A percentile compares a stretch with the other conserved stretches of the same genome.
phyloP scores from a whole-genome alignment of 352 stramenopile genomes.

The Globisporangium apiculatum region DNA sequence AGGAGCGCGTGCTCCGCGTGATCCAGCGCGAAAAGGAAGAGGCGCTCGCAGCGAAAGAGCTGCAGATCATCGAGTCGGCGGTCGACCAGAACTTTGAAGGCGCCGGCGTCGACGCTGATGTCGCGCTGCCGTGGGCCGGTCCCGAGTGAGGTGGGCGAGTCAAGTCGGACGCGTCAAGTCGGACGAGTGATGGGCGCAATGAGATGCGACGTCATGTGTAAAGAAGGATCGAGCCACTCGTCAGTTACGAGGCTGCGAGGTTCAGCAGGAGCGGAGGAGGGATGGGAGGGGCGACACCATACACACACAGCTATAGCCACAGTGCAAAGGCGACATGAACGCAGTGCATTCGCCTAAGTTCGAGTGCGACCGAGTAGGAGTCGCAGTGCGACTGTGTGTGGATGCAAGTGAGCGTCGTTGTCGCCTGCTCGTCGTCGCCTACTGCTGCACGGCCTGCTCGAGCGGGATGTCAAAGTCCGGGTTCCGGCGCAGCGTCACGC shows the following conservation, averaged over 20 bases:
- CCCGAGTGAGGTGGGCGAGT: neutral
- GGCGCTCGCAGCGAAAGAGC: conserved; percentile 14
- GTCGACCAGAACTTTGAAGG: conserved; percentile 1
- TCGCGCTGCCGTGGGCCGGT: neutral
- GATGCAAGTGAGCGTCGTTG: no score
- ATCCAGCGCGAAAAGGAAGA: conserved; percentile 59
- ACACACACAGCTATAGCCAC: no score
- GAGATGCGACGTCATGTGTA: no score
- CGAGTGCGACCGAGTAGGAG: no score
- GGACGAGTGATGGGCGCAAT: no score
- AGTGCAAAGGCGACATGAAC: no score
- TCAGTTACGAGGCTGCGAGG: no score
- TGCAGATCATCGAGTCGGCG: conserved; percentile 5
- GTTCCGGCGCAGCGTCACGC: conserved; percentile 71
- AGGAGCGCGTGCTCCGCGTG: conserved; percentile 74
- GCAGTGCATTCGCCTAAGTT: neutral
- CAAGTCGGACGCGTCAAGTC: no score
- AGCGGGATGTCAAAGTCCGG: conserved; percentile 76
- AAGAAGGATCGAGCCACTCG: no score
- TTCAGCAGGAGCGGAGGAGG: no score
- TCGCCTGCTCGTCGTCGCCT: neutral
- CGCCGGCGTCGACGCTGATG: neutral
- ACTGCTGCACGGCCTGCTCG: conserved; percentile 37
- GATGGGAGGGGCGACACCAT: no score
- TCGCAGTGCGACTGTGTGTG: neutral